Evolutionary conservation across 371 early-diverging fungal genomes (phyloP).

Genomic region (Rozella allomycis): DNA sequence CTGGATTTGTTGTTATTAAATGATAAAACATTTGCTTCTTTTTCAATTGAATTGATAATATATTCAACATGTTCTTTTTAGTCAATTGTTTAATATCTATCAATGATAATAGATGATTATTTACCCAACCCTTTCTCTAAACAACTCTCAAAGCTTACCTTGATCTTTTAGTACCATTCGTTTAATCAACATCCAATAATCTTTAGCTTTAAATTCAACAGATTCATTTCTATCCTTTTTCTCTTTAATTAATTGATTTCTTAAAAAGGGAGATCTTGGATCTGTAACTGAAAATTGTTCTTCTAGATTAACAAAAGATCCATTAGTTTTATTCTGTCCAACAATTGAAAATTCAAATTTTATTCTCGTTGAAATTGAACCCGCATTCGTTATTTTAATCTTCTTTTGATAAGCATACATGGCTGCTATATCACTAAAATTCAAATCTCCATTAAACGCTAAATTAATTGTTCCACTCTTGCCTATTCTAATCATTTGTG

Average conservation of each 20-base stretch:
- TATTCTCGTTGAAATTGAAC: conserved; percentile 26
- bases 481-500: no score
- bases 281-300: conserved; percentile 18
- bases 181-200: conserved; percentile 22
- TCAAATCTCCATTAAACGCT: conserved; percentile 21
- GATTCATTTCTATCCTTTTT: conserved; percentile 5
- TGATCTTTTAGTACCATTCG: conserved; percentile 14
- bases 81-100: conserved; percentile 3
- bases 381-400: conserved; percentile 17
- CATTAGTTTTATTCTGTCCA: conserved; percentile 10
- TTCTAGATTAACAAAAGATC: conserved; percentile 10
- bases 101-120: neutral
- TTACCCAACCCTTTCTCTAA: conserved; percentile 1
- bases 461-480: conserved; percentile 30
- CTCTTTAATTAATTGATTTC: conserved; percentile 10
- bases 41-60: conserved; percentile 17
- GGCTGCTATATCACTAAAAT: conserved; percentile 29
- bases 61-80: no score
- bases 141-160: conserved; percentile 3
- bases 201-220: conserved; percentile 10
- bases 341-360: conserved; percentile 27
- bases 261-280: conserved; percentile 24
- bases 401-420: conserved; percentile 21
- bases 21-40: conserved; percentile 28
- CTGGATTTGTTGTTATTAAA: conserved; percentile 14